Evolutionary conservation across 2,329 filamentous ascomycete genomes (phyloP), one percentile per base, ranked within the genome.

Genomic region (Fusarium sublunatum): DNA sequence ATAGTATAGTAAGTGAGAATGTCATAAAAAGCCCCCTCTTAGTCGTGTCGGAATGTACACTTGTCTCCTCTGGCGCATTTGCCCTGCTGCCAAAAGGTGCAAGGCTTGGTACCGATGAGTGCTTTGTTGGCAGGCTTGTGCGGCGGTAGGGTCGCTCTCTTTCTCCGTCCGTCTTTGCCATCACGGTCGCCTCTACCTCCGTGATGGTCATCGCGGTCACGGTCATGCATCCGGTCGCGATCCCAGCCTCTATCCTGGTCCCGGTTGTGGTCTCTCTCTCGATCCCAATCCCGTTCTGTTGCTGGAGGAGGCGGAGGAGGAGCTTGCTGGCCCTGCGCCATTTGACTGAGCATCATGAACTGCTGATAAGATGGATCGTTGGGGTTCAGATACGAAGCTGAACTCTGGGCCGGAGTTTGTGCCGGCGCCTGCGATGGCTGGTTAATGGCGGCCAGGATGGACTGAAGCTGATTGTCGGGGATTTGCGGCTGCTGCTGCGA

Each of bases 21-120:
- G 42, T 48, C 15, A 34, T 29, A 31, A 15, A 53, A 47, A 50
- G 44, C 19, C 52, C 45, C 22, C 52, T 53, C 44, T 61, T 53
- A 78, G 45, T 91, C 88, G 71, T 92, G 90, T 53, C 89, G 83
- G 74, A 89, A 92, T 3, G 89, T 91, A 77, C 90, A 92, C 69
- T 87, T 87, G 32, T 89, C 88, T 22, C 90, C 90, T 72, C 91
- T 88, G 7, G 85, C 86, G 76, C 90, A 92, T 71, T 88, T 88
- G 12, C 89, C 89, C 71, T 90, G 85, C 55, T 85, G 82, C 81
- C 82, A 92, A 74, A 91, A 92, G 19, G 83, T 83, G 74, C 90
- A 92, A 6, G 88, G 82, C 70, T 90, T 87, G 39, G 88, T 90
- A 52, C 87, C 86, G 44, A 87, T 86, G 12, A 87, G 78, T 12